Evolutionary conservation across 1,139 yeast genomes (phyloP), one percentile per base, ranked within the genome.

Genomic region (Scheffersomyces lignicola): DNA sequence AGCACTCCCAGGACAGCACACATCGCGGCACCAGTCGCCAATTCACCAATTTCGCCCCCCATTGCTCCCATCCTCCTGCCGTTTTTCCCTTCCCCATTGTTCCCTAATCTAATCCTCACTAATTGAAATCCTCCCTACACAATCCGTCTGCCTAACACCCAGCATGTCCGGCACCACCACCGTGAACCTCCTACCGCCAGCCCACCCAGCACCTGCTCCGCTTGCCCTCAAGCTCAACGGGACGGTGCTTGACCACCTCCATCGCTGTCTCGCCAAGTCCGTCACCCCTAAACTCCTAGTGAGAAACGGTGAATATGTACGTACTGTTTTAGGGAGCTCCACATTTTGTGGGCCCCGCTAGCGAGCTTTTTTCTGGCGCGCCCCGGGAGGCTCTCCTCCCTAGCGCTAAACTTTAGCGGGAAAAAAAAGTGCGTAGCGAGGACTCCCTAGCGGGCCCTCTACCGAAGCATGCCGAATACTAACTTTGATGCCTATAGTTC

Each of bases 281-380:
- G 34, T 34, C 12, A 44, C 37, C 24, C 63, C 70, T 22, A 64
- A 58, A 43, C 49, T 69, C 32, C 48, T 69, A 32, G 72, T 69
- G 29, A 57, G 60, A 36, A 48, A 65, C 41, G 73, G 73, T 14
- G 42, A 56, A 26, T 55, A 57, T 39, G 62, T 58, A 57, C 33
- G 63, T 58, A 48, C 6, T 31, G 14, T 16, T 12, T 26, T 18
- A 24, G 4, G 29, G 7, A 15, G 11, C 12, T 18, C 16, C 13
- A 21, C 9, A 9, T 10, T 16, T n/a, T 20, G 9, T 29, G 12
- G 18, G n/a, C 16, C 13, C 9, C 23, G 18, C 32, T 18, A 32
- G 21, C n/a, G n/a, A n/a, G n/a, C n/a, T n/a, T n/a, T n/a, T n/a
- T n/a, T n/a, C n/a, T n/a, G 28, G 14, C 10, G 23, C 9, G 23